These are phyloP conservation scores for Leucogyrophana mollusca DNA, from an alignment of 768 basidiomycete genomes.

Conservation along the genomic window DNA sequence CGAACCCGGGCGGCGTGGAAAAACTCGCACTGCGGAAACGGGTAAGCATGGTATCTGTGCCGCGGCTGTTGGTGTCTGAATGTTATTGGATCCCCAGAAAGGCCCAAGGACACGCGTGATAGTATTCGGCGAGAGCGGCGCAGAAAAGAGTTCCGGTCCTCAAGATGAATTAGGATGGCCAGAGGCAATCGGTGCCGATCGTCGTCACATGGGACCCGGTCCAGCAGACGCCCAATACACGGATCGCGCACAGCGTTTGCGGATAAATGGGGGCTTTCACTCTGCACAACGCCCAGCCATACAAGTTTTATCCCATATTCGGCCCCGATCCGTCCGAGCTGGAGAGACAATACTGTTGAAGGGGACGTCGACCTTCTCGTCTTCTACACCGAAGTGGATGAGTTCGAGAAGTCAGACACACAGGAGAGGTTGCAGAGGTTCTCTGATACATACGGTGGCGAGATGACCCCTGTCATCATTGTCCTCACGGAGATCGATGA, in stretches of 20 bases:
- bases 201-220: conserved; percentile 17
- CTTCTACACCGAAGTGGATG: conserved; percentile 16
- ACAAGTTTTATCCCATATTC: conserved; percentile 12
- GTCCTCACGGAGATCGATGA: conserved; percentile 18
- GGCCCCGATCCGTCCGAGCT: neutral
- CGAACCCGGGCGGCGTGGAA: too few species aligned
- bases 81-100: too few species aligned
- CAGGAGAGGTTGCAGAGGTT: conserved; percentile 18
- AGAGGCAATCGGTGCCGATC: conserved; percentile 10
- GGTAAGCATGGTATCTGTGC: too few species aligned
- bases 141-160: conserved; percentile 36
- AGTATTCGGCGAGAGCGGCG: conserved; percentile 40
- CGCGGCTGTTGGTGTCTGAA: too few species aligned
- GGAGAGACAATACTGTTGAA: neutral
- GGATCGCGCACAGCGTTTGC: conserved; percentile 2
- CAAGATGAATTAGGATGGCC: conserved; percentile 3
- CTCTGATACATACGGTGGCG: conserved; percentile 14
- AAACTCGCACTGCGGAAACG: too few species aligned
- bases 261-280: conserved; percentile 1
- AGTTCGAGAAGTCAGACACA: conserved; percentile 5
- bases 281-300: conserved; percentile 7
- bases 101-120: conserved; percentile 19
- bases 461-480: conserved; percentile 18
- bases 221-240: conserved; percentile 1
- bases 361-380: conserved; percentile 19